Evolutionary conservation across 352 stramenopile genomes (phyloP), one percentile per base, ranked within the genome.

Genomic region (Discostella stelligera): DNA sequence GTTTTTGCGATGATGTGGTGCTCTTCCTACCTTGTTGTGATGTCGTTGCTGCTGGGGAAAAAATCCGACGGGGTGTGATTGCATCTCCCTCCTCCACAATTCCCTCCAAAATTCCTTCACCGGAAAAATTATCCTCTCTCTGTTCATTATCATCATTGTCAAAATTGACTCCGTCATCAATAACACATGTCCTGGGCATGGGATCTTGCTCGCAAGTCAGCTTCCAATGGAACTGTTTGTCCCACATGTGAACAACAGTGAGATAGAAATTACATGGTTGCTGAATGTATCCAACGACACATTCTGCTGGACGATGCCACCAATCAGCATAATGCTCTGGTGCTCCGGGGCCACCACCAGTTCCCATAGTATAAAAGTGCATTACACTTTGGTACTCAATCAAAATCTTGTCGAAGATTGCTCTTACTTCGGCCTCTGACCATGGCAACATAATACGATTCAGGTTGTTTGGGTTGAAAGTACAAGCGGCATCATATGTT

Each of bases 311-410:
- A 54, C 48, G 49, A 41, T 60, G 4, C n/a, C 49, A 14, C 65
- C 65, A 72, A 32, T 30, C 37, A 14, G 9, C 30, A 65, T 58
- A 72, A 21, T 71, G n/a, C 18, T 54, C 63, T 13, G 49, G 37
- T 37, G 49, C 63, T 55, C 63, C 63, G 10, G 48, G 18, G n/a
- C 66, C 66, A 62, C 66, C 66, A 53, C 66, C 66, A 49, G 66
- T 74, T 8, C 56, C 66, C 27, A 23, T 62, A 6, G 50, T 74
- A 18, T 62, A 67, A 14, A 62, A 44, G 25, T 67, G 48, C 66
- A 74, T 67, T n/a, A 37, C 48, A 20, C 7, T n/a, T 30, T 67
- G 30, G 27, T 67, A 67, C 23, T 67, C 56, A 32, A 4, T 60
- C 8, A 13, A 13, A 39, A 58, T 21, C 32, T 44, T 48, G 4